phyloP scores from a whole-genome alignment of 345 rosid genomes.

The Lepidium africanum region DNA sequence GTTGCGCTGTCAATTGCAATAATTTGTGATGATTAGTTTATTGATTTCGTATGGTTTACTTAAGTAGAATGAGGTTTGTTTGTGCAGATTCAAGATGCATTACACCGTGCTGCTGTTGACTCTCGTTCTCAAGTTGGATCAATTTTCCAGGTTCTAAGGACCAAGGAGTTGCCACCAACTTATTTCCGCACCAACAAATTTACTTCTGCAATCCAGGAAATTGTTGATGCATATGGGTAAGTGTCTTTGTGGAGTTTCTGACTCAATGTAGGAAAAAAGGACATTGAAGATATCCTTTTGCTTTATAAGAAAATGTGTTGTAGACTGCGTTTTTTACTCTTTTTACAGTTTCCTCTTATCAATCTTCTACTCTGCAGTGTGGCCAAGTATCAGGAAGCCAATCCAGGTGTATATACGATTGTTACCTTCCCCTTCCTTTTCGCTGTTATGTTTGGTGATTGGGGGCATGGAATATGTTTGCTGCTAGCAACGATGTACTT shows the following conservation, averaged over 20 bases:
- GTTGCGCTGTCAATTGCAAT: background rate
- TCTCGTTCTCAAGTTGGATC: constrained; percentile 88
- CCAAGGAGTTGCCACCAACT: constrained; percentile 83
- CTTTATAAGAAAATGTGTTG: background rate
- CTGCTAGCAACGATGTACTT: constrained; percentile 65
- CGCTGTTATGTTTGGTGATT: constrained; percentile 99
- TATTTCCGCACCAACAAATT: constrained; percentile 78
- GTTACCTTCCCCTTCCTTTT: constrained; percentile 94
- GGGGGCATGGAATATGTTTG: constrained; percentile 99
- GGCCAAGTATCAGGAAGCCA: constrained; percentile 92
- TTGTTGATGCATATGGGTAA: constrained; percentile 96
- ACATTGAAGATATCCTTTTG: background rate
- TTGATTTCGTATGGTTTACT: constrained; percentile 2
- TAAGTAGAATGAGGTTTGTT: constrained; percentile 16
- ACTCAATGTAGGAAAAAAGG: background rate
- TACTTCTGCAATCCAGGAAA: constrained; percentile 81
- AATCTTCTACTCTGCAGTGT: constrained; percentile 48
- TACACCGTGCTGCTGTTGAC: constrained; percentile 76
- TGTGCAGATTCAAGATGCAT: constrained; percentile 89
- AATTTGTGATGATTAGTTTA: background rate
- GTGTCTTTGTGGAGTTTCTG: constrained; percentile 10
- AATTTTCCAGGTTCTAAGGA: constrained; percentile 64
- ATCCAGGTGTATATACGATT: constrained; percentile 83
- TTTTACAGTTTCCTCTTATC: constrained; percentile 1
- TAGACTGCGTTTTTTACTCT: background rate